Evolutionary conservation across 2,329 filamentous ascomycete species (phyloP), one percentile per base, ranked within the genome.

Genomic region (Lecanicillium sp.): DNA sequence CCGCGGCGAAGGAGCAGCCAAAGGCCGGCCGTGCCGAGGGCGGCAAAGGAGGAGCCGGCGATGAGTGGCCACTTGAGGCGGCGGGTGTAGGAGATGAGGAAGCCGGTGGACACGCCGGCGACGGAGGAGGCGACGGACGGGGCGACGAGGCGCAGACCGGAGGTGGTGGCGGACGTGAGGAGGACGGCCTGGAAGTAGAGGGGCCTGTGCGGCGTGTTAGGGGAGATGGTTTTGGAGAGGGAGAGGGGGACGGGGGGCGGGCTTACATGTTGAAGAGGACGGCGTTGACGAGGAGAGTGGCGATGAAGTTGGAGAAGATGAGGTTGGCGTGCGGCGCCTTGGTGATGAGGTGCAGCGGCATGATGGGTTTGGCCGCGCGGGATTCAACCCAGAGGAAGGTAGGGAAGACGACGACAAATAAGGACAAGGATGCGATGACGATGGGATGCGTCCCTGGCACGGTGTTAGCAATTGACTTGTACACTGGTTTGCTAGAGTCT

Each of bases 111-210:
- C 1, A 79, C 72, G 37, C 81, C 83, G 6, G 72, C 66, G 27
- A 65, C 38, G 36, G 80, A 81, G 23, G 78, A 65, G 2, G 75
- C 75, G 21, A 81, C 55, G 1, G 81, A 79, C 4, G 83, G 81
- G 6, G 83, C 69, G 17, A 87, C 74, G 45, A 90, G 81, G 36
- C 82, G 78, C 23, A 89, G 75, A n/a, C 86, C 86, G 1, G 86
- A 87, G 20, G 74, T 70, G 1, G 86, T 88, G 14, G 86, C 82
- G 5, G 74, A 77, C 50, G 83, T 81, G 44, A 86, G 73, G 40
- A 87, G 80, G 21, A 88, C 84, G 30, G 82, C 84, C 61, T 88
- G 85, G 67, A 87, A 90, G 68, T 84, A 90, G 7, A 90, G 70
- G 1, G 86, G 86, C 5, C 80, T 80, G 55, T n/a, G 38, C 23